Conservation (phyloP, 306 rosid species). For the Fragaria ananassa region DNA sequence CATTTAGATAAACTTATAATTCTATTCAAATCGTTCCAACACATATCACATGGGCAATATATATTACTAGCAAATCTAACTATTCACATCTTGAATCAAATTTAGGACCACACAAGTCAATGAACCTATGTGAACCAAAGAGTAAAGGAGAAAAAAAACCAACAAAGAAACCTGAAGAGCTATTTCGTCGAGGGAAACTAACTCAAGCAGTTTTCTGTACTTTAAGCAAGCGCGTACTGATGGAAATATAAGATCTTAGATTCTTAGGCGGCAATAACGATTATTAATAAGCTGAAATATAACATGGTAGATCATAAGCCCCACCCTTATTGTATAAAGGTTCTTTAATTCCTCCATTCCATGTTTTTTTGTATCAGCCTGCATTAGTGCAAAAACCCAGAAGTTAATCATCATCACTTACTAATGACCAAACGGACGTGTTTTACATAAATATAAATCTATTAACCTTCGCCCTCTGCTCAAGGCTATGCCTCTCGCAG, state of each 20-base stretch:
- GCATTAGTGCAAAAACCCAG: slow-evolving; percentile 20
- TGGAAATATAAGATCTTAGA: background rate
- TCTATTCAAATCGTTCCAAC: background rate
- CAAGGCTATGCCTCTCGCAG: slow-evolving; percentile 88
- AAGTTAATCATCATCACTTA: slow-evolving; percentile 16
- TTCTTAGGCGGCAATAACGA: background rate
- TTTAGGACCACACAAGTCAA: background rate
- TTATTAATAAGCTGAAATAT: background rate
- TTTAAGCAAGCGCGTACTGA: background rate
- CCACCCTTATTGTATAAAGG: slow-evolving; percentile 83
- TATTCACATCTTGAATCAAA: background rate
- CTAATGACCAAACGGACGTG: slow-evolving; percentile 7
- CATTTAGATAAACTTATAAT: background rate
- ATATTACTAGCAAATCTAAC: background rate
- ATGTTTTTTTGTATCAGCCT: slow-evolving; percentile 88
- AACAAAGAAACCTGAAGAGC: background rate
- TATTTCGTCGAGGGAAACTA: background rate
- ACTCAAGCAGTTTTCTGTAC: background rate
- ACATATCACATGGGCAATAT: background rate
- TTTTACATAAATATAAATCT: slow-evolving; percentile 5
- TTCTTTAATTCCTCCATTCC: slow-evolving; percentile 86
- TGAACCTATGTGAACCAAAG: background rate
- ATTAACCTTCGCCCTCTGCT: slow-evolving; percentile 85
- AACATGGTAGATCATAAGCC: slow-evolving; percentile 10
- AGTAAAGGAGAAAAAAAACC: background rate